phyloP scores from a whole-genome alignment of 176 grass and related monocot genomes.

The Aechmea fasciata region DNA sequence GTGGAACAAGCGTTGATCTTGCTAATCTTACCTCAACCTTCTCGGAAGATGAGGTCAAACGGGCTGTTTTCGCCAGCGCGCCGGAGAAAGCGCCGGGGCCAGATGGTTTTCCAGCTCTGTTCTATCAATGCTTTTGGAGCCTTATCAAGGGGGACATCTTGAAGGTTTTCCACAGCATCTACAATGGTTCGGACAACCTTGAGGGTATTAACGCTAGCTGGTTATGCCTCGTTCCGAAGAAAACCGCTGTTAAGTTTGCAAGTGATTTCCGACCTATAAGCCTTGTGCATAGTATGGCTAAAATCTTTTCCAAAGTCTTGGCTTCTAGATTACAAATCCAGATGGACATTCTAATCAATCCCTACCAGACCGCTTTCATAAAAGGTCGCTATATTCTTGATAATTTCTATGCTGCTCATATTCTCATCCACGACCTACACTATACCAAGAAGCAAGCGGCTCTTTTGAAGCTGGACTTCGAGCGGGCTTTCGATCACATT shows the following conservation, averaged over 20 bases:
- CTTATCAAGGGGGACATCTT: neutral
- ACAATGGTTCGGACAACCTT: neutral
- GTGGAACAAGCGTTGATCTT: too few species aligned
- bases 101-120: neutral
- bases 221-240: neutral
- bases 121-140: neutral
- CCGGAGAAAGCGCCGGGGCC: neutral
- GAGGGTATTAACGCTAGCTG: neutral
- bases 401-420: neutral
- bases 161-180: neutral
- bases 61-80: too few species aligned
- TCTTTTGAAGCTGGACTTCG: too few species aligned
- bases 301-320: slow-evolving; percentile 3
- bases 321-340: neutral
- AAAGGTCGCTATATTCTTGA: neutral
- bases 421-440: too few species aligned
- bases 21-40: too few species aligned
- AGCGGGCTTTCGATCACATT: neutral
- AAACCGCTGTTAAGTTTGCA: neutral
- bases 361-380: neutral
- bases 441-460: too few species aligned
- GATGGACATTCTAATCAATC: neutral
- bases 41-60: too few species aligned
- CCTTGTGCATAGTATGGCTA: neutral
- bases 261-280: neutral